Evolutionary conservation across 768 basidiomycete species (phyloP), one percentile per base, ranked within the genome.

Genomic region (Kwoniella sp.): DNA sequence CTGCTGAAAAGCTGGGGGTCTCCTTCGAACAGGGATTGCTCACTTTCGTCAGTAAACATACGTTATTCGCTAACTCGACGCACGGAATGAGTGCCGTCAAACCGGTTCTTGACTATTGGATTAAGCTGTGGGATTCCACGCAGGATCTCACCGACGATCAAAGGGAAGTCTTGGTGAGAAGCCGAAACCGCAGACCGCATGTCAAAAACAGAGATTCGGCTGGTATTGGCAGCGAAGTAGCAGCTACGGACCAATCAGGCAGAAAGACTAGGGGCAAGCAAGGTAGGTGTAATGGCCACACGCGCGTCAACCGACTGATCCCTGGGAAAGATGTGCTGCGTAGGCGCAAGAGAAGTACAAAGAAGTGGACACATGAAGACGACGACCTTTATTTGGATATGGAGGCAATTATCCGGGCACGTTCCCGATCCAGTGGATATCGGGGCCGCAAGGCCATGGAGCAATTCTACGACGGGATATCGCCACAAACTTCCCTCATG

Each of bases 311-410:
- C 23, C 36, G 46, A 10, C n/a, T n/a, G n/a, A n/a, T n/a, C n/a
- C n/a, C n/a, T n/a, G n/a, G n/a, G n/a, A n/a, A n/a, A n/a, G n/a
- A n/a, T n/a, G n/a, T n/a, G n/a, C n/a, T n/a, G n/a, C n/a, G n/a
- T n/a, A n/a, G n/a, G n/a, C n/a, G n/a, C n/a, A n/a, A n/a, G n/a
- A n/a, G n/a, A n/a, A n/a, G n/a, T n/a, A n/a, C n/a, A n/a, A n/a
- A n/a, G n/a, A 82, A 82, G 41, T 98, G 89, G 90, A 88, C 81
- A 48, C 74, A 80, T 33, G 88, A 92, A 43, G 89, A 84, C 50
- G 90, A 96, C 50, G 93, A 98, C 55, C 80, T 91, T 32, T 84
- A 86, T 22, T 82, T 86, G 47, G 93, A 98, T 66, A 85, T 85
- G 0, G 84, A 83, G 39, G 85, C 82, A 10, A 84, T 98, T 58